Evolutionary conservation across 768 basidiomycete species (phyloP), one percentile per base, ranked within the genome.

Genomic region (Boletus pseudo-olivaceus): DNA sequence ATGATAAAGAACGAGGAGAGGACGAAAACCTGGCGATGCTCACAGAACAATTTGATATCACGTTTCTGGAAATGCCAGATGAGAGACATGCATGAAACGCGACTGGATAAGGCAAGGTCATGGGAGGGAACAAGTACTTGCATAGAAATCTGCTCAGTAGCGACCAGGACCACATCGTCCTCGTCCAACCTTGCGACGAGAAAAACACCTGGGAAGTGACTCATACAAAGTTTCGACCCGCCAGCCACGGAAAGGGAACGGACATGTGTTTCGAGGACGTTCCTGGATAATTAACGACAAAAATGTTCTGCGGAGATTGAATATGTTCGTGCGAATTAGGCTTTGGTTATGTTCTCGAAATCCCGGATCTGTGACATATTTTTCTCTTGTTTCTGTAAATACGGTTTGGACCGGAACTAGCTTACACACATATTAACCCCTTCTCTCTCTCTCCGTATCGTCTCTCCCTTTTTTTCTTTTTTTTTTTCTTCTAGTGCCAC

Each of bases 331-430:
- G 68, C 53, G 68, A 70, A 70, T 62, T 68, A 59, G 40, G 58
- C 70, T 68, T 68, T 72, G 55, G 68, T 72, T 70, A 72, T 70
- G 70, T 70, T 70, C 68, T 70, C 66, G 68, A 70, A 72, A 63
- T 72, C 67, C 70, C 69, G 63, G 62, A 72, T 70, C 70, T 70
- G 69, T 72, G 69, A 70, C 71, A 70, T 70, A 70, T 72, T 72
- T 69, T 72, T 65, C 67, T 67, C 65, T 72, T 62, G 65, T 65
- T 66, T 70, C 70, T 72, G 70, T 72, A 70, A 70, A 72, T 72
- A 68, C 69, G 65, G 58, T 69, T 71, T 69, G 68, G 67, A 61
- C 62, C 68, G 70, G 70, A 70, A 68, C 60, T 65, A 63, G 69
- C 59, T 63, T 67, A 63, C 61, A 60, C 67, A 52, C 70, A 65